Base-by-base conservation (phyloP, 2,329 filamentous ascomycete species). In the Diaporthe velutina region DNA sequence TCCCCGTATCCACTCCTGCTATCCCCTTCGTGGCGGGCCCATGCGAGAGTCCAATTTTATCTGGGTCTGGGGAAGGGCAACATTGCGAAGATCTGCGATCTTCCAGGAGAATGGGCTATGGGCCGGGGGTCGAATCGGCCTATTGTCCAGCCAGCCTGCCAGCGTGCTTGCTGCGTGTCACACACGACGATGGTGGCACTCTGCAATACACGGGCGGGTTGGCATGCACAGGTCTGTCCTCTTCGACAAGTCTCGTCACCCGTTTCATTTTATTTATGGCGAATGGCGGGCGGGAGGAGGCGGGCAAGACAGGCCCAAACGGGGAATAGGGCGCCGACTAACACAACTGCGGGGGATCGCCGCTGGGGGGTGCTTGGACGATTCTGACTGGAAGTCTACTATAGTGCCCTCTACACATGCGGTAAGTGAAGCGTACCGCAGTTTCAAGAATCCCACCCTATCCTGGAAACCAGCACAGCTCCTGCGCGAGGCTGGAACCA, bases 21-120 rank as follows among this genome's bases (percentile, higher is more conserved):
- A 68, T 28, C 28, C 64, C 33, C 4, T 54, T 9, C n/a, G 7
- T 45, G 64, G 64, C 64, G n/a, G 25, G 25, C n/a, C 64, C 64
- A 68, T 68, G 64, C 64, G 64, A 68, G 64, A 22, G 15, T 68
- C 64, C 45, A 68, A 68, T 68, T 68, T 68, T 54, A 54, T 68
- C 64, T 54, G 64, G 64, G 45, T 54, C 64, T 40, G 33, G 25
- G 60, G 33, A 54, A 68, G n/a, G 45, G 45, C 33, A 40, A 28
- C 45, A 28, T 52, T 67, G 64, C 61, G 61, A 67, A 17, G 61
- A 38, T 38, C 64, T 35, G 64, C 13, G 64, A 67, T 67, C 64
- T 38, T 1, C 45, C 40, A 22, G 15, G 22, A 10, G 22, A 12
- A 25, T 38, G 28, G 30, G 19, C 12, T 42, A 3, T 52, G 30